phyloP scores from a whole-genome alignment of 169 alveolate genomes.

The Eimeria necatrix region DNA sequence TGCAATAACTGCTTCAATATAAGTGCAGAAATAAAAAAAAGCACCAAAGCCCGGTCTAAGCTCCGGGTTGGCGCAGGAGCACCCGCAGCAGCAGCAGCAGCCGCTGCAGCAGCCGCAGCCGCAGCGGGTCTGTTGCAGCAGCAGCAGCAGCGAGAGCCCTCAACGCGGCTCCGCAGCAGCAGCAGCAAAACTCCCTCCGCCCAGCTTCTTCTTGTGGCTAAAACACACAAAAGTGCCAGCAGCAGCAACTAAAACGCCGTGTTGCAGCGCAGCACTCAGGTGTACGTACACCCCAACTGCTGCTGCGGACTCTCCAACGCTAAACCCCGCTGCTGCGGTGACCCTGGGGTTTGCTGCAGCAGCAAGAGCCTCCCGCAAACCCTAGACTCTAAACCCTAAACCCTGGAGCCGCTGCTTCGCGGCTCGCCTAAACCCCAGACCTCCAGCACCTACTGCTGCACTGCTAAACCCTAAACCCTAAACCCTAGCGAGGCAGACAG shows the following conservation, averaged over 20 bases:
- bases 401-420: conserved; percentile 47
- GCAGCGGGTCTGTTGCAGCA: conserved; percentile 19
- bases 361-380: neutral
- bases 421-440: neutral
- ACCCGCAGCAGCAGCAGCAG: neutral
- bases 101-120: conserved; percentile 22
- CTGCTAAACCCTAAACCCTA: no score
- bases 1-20: neutral
- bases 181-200: no score
- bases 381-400: neutral
- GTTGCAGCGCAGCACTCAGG: neutral
- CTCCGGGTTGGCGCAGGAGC: neutral
- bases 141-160: neutral
- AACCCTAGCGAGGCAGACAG: neutral
- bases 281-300: conserved; percentile 25
- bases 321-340: conserved; percentile 14
- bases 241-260: neutral
- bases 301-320: neutral
- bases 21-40: neutral
- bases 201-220: neutral
- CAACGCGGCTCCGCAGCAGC: neutral
- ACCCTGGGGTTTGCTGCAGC: neutral
- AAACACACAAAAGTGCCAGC: neutral
- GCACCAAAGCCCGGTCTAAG: neutral
- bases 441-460: neutral